phyloP scores from a whole-genome alignment of 176 grass and related monocot genomes.

The Cenchrus fungigraminus region DNA sequence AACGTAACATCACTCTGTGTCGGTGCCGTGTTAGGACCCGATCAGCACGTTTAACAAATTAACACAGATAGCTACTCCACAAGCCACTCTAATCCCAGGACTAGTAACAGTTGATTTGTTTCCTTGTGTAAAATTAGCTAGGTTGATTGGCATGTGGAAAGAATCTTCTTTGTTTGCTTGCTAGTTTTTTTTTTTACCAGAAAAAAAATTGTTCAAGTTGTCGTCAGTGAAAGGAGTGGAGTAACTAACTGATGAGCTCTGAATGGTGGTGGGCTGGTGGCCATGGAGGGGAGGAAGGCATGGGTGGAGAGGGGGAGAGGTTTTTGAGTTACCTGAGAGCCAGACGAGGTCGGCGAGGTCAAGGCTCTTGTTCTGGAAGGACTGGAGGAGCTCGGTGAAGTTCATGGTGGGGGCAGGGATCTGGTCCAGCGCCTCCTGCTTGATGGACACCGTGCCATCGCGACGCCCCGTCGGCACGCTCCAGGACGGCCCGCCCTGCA shows the following conservation, averaged over 20 bases:
- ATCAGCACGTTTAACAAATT: background rate
- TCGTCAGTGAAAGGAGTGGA: background rate
- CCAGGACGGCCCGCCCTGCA: slow-evolving; percentile 87
- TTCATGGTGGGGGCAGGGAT: slow-evolving; percentile 72
- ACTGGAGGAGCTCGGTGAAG: slow-evolving; percentile 62
- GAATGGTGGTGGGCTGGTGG: background rate
- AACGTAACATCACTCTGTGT: slow-evolving; percentile 10
- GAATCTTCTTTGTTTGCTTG: background rate
- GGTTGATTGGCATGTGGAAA: background rate
- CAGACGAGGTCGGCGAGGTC: slow-evolving; percentile 73
- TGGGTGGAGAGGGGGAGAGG: background rate
- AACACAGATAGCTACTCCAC: background rate
- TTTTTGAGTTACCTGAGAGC: slow-evolving; percentile 61
- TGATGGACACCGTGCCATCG: slow-evolving; percentile 73
- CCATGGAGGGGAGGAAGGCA: background rate
- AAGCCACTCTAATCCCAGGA: background rate
- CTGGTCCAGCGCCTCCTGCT: slow-evolving; percentile 65
- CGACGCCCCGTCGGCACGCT: slow-evolving; percentile 82
- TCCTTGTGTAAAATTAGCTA: too few relatives aligned
- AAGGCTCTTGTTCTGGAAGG: slow-evolving; percentile 78
- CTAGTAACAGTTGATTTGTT: background rate
- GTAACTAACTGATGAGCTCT: background rate
- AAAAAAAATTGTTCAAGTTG: background rate
- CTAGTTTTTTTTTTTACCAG: background rate
- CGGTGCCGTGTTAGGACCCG: slow-evolving; percentile 19